Conservation (phyloP, 1,284 basidiomycete species). For the Trametes versicolor region DNA sequence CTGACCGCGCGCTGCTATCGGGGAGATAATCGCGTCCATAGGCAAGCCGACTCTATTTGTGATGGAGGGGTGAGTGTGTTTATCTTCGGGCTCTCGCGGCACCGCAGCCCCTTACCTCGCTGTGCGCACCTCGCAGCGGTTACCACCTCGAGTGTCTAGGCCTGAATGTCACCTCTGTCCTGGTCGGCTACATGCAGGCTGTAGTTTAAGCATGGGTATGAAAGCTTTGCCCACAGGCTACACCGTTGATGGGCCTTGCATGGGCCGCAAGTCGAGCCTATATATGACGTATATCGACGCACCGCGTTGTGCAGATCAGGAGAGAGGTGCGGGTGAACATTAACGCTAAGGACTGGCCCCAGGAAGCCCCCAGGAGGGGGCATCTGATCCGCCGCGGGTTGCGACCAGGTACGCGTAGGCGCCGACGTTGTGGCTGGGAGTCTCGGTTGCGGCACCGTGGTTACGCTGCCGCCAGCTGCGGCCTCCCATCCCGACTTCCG, state of each 20-base stretch:
- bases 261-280: not conserved
- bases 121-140: slow-evolving; percentile 35
- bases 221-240: slow-evolving; percentile 1
- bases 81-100: not conserved
- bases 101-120: slow-evolving; percentile 1
- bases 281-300: slow-evolving; percentile 7
- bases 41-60: slow-evolving; percentile 45
- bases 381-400: slow-evolving; percentile 13
- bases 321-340: slow-evolving; percentile 1
- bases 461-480: slow-evolving; percentile 1
- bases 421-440: slow-evolving; percentile 30
- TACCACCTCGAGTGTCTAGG: slow-evolving; percentile 43
- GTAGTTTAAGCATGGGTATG: slow-evolving; percentile 12
- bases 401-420: slow-evolving; percentile 22
- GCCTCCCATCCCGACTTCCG: not conserved
- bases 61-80: slow-evolving; percentile 48
- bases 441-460: not conserved
- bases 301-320: slow-evolving; percentile 8
- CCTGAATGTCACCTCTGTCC: slow-evolving; percentile 40
- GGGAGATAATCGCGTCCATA: slow-evolving; percentile 40
- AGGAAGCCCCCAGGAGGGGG: not conserved
- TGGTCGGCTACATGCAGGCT: slow-evolving; percentile 36
- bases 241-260: not conserved
- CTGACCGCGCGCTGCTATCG: slow-evolving; percentile 47
- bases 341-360: not conserved